Evolutionary conservation across 2,329 filamentous ascomycete genomes (phyloP).

Genomic region (Diaporthe amygdali): DNA sequence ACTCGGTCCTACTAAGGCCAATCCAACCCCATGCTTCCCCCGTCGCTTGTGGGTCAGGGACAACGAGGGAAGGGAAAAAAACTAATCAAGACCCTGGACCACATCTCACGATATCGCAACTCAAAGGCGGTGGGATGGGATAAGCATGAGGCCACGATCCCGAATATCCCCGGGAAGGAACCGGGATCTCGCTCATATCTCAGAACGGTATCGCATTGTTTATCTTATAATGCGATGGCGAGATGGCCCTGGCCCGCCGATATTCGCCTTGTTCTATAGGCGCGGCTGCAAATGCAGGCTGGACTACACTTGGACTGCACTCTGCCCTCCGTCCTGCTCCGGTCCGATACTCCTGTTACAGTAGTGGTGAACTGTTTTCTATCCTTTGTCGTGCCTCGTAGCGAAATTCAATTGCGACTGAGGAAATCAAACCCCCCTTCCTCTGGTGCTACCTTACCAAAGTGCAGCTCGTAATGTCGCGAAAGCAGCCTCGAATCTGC

Average conservation of each 20-base stretch:
- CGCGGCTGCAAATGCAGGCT: not conserved
- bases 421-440: too few relatives aligned
- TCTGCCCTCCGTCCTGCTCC: not conserved
- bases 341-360: not conserved
- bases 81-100: not conserved
- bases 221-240: not conserved
- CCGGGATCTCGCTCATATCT: not conserved
- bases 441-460: not conserved
- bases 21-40: too few relatives aligned
- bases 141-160: slow-evolving; percentile 6
- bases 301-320: too few relatives aligned
- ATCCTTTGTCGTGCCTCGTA: not conserved
- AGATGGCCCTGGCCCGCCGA: not conserved
- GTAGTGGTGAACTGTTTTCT: too few relatives aligned
- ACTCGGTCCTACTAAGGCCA: not conserved
- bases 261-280: not conserved
- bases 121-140: not conserved
- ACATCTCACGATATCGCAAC: slow-evolving; percentile 1
- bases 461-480: slow-evolving; percentile 6
- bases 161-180: slow-evolving; percentile 11
- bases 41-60: too few relatives aligned
- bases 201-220: not conserved
- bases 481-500: not conserved
- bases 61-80: too few relatives aligned
- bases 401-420: not conserved